phyloP scores from a whole-genome alignment of 176 grass and related monocot genomes.

The Triticum turgidum region DNA sequence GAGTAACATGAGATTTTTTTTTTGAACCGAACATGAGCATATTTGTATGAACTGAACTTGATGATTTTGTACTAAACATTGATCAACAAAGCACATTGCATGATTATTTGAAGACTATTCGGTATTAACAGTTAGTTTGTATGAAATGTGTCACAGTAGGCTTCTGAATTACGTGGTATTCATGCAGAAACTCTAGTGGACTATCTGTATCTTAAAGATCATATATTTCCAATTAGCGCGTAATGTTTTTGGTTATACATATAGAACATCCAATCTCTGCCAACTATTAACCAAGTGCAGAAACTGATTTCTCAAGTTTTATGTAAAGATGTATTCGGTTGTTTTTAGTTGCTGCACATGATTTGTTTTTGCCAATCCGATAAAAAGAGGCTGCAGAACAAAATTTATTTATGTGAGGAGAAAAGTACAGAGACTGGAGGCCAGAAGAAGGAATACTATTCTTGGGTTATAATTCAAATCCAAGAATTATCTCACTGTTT shows the following conservation, averaged over 20 bases:
- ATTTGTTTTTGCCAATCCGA: not conserved
- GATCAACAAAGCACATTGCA: not conserved
- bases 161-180: not conserved
- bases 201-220: not conserved
- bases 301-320: not conserved
- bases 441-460: not conserved
- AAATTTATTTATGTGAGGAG: not conserved
- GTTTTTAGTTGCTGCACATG: not conserved
- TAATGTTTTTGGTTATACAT: not conserved
- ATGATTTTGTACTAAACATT: not conserved
- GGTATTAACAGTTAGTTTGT: conserved; percentile 8
- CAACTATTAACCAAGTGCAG: conserved; percentile 9
- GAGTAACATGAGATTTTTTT: not conserved
- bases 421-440: not conserved
- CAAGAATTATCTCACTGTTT: conserved; percentile 8
- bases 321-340: not conserved
- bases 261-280: not conserved
- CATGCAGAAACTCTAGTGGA: not conserved
- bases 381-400: not conserved
- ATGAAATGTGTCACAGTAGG: not conserved
- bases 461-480: conserved; percentile 1
- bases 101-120: not conserved
- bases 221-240: not conserved
- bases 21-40: not conserved
- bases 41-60: conserved; percentile 4